Evolutionary conservation across 331 rosid genomes (phyloP).

Genomic region (Malus hybrid): DNA sequence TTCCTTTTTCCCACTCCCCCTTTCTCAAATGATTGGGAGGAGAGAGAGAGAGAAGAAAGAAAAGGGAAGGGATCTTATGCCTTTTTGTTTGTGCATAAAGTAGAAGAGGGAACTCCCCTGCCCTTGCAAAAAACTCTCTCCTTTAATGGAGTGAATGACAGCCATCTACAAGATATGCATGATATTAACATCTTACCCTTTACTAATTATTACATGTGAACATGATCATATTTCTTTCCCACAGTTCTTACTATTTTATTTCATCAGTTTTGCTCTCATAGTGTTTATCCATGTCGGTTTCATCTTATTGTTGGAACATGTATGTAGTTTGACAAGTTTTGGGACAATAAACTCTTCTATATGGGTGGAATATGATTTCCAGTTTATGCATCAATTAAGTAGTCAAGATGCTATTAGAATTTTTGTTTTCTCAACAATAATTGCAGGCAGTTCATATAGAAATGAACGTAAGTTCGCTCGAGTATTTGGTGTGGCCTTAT

Average conservation of each 20-base stretch:
- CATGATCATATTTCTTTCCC: not conserved
- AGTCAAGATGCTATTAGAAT: not conserved
- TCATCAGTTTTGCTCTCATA: not conserved
- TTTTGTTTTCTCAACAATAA: not conserved
- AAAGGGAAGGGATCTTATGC: not conserved
- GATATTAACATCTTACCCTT: not conserved
- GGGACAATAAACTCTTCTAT: not conserved
- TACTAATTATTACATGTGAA: not conserved
- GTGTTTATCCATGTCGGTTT: not conserved
- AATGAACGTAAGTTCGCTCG: not conserved
- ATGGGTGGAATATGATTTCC: not conserved
- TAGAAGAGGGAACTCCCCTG: not conserved
- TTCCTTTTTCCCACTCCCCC: not conserved
- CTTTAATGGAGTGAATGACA: not conserved
- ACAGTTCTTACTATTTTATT: not conserved
- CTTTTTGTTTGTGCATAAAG: not conserved
- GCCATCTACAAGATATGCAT: not conserved
- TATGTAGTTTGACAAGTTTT: not conserved
- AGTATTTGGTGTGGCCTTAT: not conserved
- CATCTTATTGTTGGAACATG: not conserved
- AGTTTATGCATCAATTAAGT: not conserved
- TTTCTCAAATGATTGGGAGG: not conserved
- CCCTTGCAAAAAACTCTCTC: not conserved
- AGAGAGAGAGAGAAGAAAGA: not conserved
- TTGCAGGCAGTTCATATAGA: not conserved